A percentile compares a stretch with the other conserved stretches of the same genome.
phyloP scores from a whole-genome alignment of 148 eudicot species.

The Chenopodium suecicum region DNA sequence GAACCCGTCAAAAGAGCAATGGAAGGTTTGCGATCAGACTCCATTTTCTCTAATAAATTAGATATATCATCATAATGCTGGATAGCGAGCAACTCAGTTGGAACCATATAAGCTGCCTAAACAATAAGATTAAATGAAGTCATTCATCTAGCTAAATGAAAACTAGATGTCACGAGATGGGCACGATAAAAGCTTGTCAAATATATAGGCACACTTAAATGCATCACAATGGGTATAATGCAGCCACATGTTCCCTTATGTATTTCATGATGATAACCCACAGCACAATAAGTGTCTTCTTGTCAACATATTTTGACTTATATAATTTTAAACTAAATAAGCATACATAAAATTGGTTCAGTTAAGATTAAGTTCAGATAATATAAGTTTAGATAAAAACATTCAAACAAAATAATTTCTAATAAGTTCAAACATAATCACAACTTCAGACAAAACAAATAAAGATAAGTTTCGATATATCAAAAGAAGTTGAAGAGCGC shows the following conservation, averaged over 20 bases:
- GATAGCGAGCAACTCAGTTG: slow-evolving; percentile 90
- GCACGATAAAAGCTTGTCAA: neutral
- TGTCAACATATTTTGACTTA: too few species aligned
- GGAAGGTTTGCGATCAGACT: slow-evolving; percentile 47
- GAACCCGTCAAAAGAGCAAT: slow-evolving; percentile 88
- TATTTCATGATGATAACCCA: neutral
- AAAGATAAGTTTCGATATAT: too few species aligned
- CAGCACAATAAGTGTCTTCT: neutral
- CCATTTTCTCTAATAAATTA: slow-evolving; percentile 57
- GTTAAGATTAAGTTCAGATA: too few species aligned
- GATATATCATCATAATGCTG: slow-evolving; percentile 80
- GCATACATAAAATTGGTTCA: too few species aligned
- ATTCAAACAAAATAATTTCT: too few species aligned
- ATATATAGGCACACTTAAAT: neutral
- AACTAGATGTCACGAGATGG: neutral
- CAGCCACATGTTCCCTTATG: neutral
- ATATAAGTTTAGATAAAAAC: too few species aligned
- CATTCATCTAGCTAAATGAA: neutral
- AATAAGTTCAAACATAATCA: too few species aligned
- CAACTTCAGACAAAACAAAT: too few species aligned
- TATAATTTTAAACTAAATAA: too few species aligned
- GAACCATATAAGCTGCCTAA: slow-evolving; percentile 98
- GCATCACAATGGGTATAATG: neutral
- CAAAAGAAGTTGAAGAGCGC: too few species aligned
- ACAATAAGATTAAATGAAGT: slow-evolving; percentile 12